Conservation (phyloP, 768 basidiomycete genomes). For the Tricholoma flavovirens region DNA sequence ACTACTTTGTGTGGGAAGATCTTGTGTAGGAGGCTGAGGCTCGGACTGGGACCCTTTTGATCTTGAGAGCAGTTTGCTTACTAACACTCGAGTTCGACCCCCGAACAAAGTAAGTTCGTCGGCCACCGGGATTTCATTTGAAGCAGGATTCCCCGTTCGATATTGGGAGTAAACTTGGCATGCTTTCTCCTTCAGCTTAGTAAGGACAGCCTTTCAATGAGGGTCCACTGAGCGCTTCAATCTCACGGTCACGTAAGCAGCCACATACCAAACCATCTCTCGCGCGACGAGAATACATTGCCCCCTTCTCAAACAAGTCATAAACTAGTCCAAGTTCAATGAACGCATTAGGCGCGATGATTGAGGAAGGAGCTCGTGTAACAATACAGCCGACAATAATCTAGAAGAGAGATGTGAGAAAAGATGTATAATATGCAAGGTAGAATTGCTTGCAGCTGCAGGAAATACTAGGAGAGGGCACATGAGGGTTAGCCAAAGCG, state of each 20-base stretch:
- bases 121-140: constrained; percentile 34
- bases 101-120: constrained; percentile 68
- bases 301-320: constrained; percentile 59
- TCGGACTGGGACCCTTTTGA: constrained; percentile 16
- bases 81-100: constrained; percentile 63
- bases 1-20: constrained; percentile 17
- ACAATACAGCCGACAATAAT: constrained; percentile 64
- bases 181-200: constrained; percentile 47
- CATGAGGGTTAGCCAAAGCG: neutral
- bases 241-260: neutral
- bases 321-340: constrained; percentile 62
- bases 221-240: neutral
- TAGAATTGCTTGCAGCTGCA: neutral
- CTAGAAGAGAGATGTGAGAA: constrained; percentile 21
- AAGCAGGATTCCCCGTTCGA: constrained; percentile 33
- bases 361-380: constrained; percentile 58
- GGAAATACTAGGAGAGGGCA: neutral
- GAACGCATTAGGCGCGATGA: constrained; percentile 62
- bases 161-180: constrained; percentile 49
- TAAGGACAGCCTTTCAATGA: constrained; percentile 41
- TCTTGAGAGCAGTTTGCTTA: constrained; percentile 44
- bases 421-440: neutral
- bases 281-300: constrained; percentile 48
- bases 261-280: constrained; percentile 45
- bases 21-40: constrained; percentile 8